Percentiles rank a stretch among this genome's conserved stretches.
These are phyloP conservation scores for Fusarium incarnatum DNA, from an alignment of 2,329 filamentous ascomycete species.

Conservation along the genomic window DNA sequence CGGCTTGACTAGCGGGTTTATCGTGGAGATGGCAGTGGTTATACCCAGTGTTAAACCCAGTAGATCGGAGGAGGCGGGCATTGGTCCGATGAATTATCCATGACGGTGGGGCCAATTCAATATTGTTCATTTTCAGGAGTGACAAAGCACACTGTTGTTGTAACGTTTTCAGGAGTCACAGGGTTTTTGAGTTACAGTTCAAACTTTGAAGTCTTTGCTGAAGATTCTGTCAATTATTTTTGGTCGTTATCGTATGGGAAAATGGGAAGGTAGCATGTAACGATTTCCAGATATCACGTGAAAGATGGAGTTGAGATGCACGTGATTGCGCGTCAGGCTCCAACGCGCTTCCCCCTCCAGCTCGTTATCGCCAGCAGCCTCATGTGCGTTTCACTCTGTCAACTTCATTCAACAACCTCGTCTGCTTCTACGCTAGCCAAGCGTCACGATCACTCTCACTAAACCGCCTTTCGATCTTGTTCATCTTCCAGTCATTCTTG, in stretches of 20 bases:
- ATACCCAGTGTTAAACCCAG: neutral
- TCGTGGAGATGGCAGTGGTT: conserved; percentile 22
- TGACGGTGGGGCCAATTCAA: neutral
- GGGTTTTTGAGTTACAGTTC: neutral
- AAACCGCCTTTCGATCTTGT: fast-evolving
- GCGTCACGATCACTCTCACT: neutral
- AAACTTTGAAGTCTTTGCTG: too few species aligned
- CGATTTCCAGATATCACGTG: neutral
- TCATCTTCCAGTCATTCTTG: neutral
- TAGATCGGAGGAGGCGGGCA: conserved; percentile 18
- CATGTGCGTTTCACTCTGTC: neutral
- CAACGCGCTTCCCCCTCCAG: conserved; percentile 34
- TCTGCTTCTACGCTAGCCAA: neutral
- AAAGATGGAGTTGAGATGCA: neutral
- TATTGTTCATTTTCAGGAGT: neutral
- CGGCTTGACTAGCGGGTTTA: conserved; percentile 34
- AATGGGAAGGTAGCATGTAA: neutral
- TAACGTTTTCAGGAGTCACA: neutral
- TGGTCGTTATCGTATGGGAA: neutral
- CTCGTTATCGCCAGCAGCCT: conserved; percentile 26
- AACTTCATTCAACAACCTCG: neutral
- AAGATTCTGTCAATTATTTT: neutral
- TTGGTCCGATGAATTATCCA: conserved; percentile 4
- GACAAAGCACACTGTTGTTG: neutral
- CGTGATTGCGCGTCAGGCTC: conserved; percentile 38